A percentile compares a stretch with the other conserved stretches of the same genome.
phyloP scores from a whole-genome alignment of 1,284 basidiomycete genomes.

The Heliocybe sulcata region DNA sequence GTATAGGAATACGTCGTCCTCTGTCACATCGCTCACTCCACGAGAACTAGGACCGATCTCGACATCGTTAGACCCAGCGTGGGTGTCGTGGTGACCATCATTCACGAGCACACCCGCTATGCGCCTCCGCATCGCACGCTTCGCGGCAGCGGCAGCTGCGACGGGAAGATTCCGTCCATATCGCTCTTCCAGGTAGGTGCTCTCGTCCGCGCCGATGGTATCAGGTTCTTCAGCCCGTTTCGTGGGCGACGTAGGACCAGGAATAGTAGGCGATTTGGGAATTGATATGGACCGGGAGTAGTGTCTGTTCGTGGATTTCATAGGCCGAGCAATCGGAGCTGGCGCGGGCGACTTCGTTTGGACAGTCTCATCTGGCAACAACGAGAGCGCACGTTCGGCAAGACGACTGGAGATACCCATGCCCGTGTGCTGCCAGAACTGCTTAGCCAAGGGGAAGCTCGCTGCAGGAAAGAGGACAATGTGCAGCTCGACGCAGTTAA shows the following conservation, averaged over 20 bases:
- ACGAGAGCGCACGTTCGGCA: slow-evolving; percentile 76
- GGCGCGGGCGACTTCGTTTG: slow-evolving; percentile 16
- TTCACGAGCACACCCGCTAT: slow-evolving; percentile 81
- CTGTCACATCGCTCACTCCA: slow-evolving; percentile 57
- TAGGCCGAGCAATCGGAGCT: slow-evolving; percentile 22
- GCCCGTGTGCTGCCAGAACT: slow-evolving; percentile 97
- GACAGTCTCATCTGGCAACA: slow-evolving; percentile 39
- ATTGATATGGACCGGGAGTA: slow-evolving; percentile 35
- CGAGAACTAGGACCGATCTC: slow-evolving; percentile 51
- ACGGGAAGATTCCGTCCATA: slow-evolving; percentile 91
- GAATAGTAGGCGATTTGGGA: slow-evolving; percentile 10
- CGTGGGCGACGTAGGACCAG: slow-evolving; percentile 8
- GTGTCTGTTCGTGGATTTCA: slow-evolving; percentile 51
- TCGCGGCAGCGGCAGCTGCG: slow-evolving; percentile 69
- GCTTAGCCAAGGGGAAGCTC: slow-evolving; percentile 69
- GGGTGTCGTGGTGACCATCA: slow-evolving; percentile 32
- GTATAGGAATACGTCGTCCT: slow-evolving; percentile 86
- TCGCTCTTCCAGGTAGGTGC: slow-evolving; percentile 81
- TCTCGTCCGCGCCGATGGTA: slow-evolving; percentile 40
- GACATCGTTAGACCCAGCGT: slow-evolving; percentile 38
- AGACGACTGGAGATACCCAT: slow-evolving; percentile 85
- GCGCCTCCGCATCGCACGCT: slow-evolving; percentile 79
- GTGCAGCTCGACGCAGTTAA: slow-evolving; percentile 51
- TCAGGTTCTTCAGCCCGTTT: slow-evolving; percentile 17
- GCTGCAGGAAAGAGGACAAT: slow-evolving; percentile 75